A percentile compares a stretch with the other conserved stretches of the same genome.
phyloP scores from a whole-genome alignment of 345 rosid species.

The Eutrema heterophyllum region DNA sequence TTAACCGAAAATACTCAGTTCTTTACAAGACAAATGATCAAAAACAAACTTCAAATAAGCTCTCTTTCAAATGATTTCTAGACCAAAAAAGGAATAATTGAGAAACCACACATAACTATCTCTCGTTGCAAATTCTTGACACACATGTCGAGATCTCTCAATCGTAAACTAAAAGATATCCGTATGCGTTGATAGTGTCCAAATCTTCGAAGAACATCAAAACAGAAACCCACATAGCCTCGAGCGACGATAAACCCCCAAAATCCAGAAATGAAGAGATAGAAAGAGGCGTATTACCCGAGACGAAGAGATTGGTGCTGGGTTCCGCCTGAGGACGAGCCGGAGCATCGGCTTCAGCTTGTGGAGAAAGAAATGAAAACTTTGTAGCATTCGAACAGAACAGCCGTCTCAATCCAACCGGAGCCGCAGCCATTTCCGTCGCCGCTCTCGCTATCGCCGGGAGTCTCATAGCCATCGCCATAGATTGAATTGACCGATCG shows the following conservation, averaged over 20 bases:
- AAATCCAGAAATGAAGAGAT: not conserved
- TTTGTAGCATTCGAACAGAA: constrained; percentile 49
- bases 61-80: not conserved
- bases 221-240: not conserved
- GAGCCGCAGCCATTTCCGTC: constrained; percentile 41
- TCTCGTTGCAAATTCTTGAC: not conserved
- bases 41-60: not conserved
- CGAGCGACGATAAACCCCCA: not conserved
- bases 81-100: not conserved
- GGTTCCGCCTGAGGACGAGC: constrained; percentile 68
- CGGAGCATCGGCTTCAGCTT: constrained; percentile 32
- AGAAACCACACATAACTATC: not conserved
- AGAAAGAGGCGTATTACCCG: constrained; percentile 35
- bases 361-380: constrained; percentile 34
- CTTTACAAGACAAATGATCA: not conserved
- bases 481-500: not conserved
- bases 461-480: constrained; percentile 34
- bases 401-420: constrained; percentile 43
- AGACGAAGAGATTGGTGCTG: constrained; percentile 70
- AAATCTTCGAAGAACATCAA: not conserved
- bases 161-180: not conserved
- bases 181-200: too few species aligned
- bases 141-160: not conserved
- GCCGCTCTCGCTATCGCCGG: constrained; percentile 30
- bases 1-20: not conserved